phyloP scores from a whole-genome alignment of 2,329 filamentous ascomycete genomes.

The Colletotrichum australisinense region DNA sequence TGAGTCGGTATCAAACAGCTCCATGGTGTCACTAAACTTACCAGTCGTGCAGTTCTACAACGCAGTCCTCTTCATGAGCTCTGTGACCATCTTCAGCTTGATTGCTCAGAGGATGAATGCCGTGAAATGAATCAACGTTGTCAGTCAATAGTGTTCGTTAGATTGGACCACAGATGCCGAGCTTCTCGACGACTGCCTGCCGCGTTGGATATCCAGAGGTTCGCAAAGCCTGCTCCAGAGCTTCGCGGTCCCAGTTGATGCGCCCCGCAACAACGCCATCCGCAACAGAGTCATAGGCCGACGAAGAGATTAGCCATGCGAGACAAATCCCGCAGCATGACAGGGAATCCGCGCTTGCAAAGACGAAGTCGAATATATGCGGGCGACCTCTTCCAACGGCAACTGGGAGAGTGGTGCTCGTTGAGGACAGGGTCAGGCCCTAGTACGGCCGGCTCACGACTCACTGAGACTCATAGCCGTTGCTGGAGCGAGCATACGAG shows the following conservation, averaged over 20 bases:
- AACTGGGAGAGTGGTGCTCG: neutral
- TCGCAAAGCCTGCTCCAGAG: neutral
- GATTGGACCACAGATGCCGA: neutral
- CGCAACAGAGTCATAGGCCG: too few relatives aligned
- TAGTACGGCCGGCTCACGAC: neutral
- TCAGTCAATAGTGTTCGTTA: neutral
- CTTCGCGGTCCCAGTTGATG: neutral
- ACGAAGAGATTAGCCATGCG: too few relatives aligned
- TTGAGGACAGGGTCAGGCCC: neutral
- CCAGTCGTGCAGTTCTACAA: slow-evolving; percentile 88
- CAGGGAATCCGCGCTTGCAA: neutral
- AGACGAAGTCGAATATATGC: neutral
- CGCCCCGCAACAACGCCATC: neutral
- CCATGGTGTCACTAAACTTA: neutral
- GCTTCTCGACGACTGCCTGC: neutral
- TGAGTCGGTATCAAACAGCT: slow-evolving; percentile 58
- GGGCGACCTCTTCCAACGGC: too few relatives aligned
- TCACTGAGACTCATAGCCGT: neutral
- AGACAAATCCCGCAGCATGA: neutral
- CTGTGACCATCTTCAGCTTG: slow-evolving; percentile 92
- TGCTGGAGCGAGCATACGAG: neutral
- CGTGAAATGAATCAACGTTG: slow-evolving; percentile 36
- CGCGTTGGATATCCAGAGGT: neutral
- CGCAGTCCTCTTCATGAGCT: slow-evolving; percentile 94
- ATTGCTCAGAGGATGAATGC: slow-evolving; percentile 87